Percentiles rank a stretch among this genome's conserved stretches.
phyloP scores from a whole-genome alignment of 1,284 basidiomycete genomes.

The Ustilago esculenta region DNA sequence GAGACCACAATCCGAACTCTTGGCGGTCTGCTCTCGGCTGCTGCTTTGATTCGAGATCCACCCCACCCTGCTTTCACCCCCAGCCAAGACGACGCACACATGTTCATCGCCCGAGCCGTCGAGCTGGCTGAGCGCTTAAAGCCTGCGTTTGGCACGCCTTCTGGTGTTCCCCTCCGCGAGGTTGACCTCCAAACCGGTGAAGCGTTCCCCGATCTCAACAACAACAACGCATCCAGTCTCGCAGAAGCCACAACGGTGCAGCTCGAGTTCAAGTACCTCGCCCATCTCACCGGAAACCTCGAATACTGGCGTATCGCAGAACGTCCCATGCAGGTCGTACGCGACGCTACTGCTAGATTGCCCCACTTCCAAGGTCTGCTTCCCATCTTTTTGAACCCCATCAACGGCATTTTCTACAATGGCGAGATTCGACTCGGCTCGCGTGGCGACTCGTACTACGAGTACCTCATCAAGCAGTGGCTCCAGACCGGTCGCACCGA shows the following conservation, averaged over 20 bases:
- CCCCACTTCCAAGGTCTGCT: conserved; percentile 76
- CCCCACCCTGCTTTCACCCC: conserved; percentile 41
- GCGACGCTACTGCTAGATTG: conserved; percentile 13
- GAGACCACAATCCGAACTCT: conserved; percentile 87
- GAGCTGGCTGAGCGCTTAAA: conserved; percentile 85
- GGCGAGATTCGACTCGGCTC: conserved; percentile 88
- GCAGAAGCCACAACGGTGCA: conserved; percentile 70
- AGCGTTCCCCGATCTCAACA: conserved; percentile 76
- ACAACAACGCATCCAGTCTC: conserved; percentile 77
- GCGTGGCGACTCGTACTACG: conserved; percentile 93
- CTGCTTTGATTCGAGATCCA: conserved; percentile 56
- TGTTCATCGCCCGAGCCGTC: conserved; percentile 68
- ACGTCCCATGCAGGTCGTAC: conserved; percentile 61
- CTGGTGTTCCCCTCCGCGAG: conserved; percentile 82
- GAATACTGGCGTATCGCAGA: conserved; percentile 85
- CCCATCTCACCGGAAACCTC: conserved; percentile 78
- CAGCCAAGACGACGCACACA: conserved; percentile 47
- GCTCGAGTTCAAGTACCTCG: conserved; percentile 80
- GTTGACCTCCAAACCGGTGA: conserved; percentile 78
- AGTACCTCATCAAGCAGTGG: conserved; percentile 77
- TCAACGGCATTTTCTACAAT: conserved; percentile 76
- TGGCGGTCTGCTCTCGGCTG: conserved; percentile 82
- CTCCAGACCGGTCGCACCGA: conserved; percentile 75
- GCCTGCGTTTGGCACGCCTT: conserved; percentile 76
- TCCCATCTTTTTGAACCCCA: conserved; percentile 80